Evolutionary conservation across 1,284 basidiomycete genomes (phyloP).

Genomic region (Agaricales sp.): DNA sequence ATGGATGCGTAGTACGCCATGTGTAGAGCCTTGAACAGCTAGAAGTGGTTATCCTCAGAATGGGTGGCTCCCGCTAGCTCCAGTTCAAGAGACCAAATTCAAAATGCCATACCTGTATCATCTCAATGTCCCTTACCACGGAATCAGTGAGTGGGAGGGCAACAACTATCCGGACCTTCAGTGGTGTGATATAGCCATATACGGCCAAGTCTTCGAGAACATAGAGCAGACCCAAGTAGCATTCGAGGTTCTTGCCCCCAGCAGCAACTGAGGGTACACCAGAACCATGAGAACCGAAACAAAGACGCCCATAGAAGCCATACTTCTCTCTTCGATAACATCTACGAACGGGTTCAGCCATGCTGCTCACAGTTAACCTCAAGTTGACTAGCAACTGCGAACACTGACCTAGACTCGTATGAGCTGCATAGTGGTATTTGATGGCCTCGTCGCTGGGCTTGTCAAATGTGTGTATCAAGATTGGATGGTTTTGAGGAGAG

Average conservation of each 20-base stretch:
- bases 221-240: constrained; percentile 70
- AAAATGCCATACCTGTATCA: constrained; percentile 42
- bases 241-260: constrained; percentile 50
- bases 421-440: constrained; percentile 77
- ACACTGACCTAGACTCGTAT: constrained; percentile 30
- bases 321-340: constrained; percentile 68
- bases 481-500: constrained; percentile 71
- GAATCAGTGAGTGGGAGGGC: constrained; percentile 68
- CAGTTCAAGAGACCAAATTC: constrained; percentile 1
- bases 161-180: constrained; percentile 72
- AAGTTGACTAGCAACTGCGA: background rate
- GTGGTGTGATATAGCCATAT: constrained; percentile 75
- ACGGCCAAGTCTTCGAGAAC: constrained; percentile 76
- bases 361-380: background rate
- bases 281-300: constrained; percentile 7
- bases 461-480: constrained; percentile 63
- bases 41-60: constrained; percentile 30
- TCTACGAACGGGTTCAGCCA: constrained; percentile 46
- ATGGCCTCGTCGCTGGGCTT: constrained; percentile 52
- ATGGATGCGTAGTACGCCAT: constrained; percentile 70
- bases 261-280: constrained; percentile 31
- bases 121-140: constrained; percentile 65
- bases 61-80: constrained; percentile 4
- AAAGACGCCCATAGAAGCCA: constrained; percentile 11
- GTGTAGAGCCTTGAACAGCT: constrained; percentile 68